A percentile compares a stretch with the other conserved stretches of the same genome.
These are phyloP conservation scores for Carallia brachiata DNA, from an alignment of 345 rosid genomes.

Conservation along the genomic window DNA sequence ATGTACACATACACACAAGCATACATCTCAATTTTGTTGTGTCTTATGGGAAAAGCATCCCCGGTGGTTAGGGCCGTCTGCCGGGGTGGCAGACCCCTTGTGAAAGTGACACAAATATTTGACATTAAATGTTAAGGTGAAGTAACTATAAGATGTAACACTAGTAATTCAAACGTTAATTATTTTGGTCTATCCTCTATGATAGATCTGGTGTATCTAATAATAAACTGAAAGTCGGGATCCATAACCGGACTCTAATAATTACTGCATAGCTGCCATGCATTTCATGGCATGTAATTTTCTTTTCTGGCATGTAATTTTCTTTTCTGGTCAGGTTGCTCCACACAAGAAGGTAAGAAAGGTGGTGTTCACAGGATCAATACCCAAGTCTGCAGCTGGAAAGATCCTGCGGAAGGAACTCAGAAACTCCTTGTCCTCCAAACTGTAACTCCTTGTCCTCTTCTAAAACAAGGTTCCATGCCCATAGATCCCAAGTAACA, in stretches of 20 bases:
- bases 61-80: background rate
- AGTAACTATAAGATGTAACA: too few relatives aligned
- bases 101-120: background rate
- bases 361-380: conserved; percentile 54
- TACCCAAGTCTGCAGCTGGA: conserved; percentile 80
- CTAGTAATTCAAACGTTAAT: too few relatives aligned
- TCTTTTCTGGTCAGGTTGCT: conserved; percentile 49
- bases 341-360: conserved; percentile 84
- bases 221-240: too few relatives aligned
- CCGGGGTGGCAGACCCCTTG: too few relatives aligned
- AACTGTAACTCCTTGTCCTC: conserved; percentile 28
- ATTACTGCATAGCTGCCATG: background rate
- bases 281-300: background rate
- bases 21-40: background rate
- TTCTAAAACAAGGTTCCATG: background rate
- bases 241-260: too few relatives aligned
- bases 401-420: conserved; percentile 79
- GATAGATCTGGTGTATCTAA: too few relatives aligned
- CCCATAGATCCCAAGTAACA: too few relatives aligned
- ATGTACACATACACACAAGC: too few relatives aligned
- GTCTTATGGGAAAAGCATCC: background rate
- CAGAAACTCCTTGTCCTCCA: conserved; percentile 37
- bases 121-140: too few relatives aligned
- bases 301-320: background rate
- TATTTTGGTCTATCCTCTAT: too few relatives aligned